phyloP scores from a whole-genome alignment of 352 stramenopile genomes.

The Thalassiosira ordinaria region DNA sequence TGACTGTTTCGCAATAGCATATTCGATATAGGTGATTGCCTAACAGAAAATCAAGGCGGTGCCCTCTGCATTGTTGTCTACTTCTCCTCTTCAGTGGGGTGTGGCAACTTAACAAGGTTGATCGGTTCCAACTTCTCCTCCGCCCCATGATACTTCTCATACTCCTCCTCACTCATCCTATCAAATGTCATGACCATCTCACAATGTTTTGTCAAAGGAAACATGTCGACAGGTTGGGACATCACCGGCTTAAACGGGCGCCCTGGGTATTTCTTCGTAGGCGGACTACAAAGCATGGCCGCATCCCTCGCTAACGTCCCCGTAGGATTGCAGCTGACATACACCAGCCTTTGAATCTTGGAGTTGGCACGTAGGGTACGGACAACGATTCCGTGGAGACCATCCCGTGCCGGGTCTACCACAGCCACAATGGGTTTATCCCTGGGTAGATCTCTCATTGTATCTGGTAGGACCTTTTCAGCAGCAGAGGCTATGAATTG shows the following conservation, averaged over 20 bases:
- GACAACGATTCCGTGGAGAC: slow-evolving; percentile 90
- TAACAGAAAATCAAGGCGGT: too few relatives aligned
- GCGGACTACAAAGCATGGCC: slow-evolving; percentile 90
- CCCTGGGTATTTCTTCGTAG: slow-evolving; percentile 92
- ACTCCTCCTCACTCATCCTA: slow-evolving; percentile 74
- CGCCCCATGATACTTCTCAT: too few relatives aligned
- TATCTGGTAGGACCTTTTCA: slow-evolving; percentile 67
- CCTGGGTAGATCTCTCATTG: slow-evolving; percentile 61
- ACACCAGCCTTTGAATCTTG: slow-evolving; percentile 87
- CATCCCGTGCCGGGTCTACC: slow-evolving; percentile 95
- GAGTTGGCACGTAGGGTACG: slow-evolving; percentile 59
- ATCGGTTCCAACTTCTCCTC: too few relatives aligned
- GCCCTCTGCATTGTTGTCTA: too few relatives aligned
- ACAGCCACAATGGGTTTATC: slow-evolving; percentile 90
- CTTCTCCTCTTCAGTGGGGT: too few relatives aligned
- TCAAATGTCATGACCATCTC: slow-evolving; percentile 99
- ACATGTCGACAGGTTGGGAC: slow-evolving; percentile 97
- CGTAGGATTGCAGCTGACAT: slow-evolving; percentile 98
- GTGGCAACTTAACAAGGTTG: too few relatives aligned
- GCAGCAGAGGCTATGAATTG: slow-evolving; percentile 71
- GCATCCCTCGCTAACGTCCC: slow-evolving; percentile 92
- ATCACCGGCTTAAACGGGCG: slow-evolving; percentile 91
- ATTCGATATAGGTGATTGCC: too few relatives aligned
- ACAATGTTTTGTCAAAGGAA: slow-evolving; percentile 97
- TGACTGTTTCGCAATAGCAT: too few relatives aligned